Conservation (phyloP, 2,329 filamentous ascomycete genomes). For the Xylariaceae sp. region DNA sequence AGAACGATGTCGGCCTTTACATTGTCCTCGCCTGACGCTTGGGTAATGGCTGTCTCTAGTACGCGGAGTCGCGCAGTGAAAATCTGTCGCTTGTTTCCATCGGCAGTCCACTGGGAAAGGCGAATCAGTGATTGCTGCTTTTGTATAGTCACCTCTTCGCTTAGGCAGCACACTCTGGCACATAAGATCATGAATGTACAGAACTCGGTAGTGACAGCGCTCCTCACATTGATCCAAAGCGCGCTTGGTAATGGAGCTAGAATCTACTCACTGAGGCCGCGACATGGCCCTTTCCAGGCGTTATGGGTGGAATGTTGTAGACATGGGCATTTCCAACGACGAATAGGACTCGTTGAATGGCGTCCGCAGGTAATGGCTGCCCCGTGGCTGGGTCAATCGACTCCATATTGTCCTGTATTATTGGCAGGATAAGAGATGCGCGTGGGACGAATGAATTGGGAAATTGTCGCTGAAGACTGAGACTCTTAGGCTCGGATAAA, state of each 20-base stretch:
- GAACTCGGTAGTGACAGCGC: too few relatives aligned
- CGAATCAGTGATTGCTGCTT: constrained; percentile 15
- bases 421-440: not conserved
- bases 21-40: constrained; percentile 53
- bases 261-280: constrained; percentile 57
- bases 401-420: constrained; percentile 54
- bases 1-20: constrained; percentile 79
- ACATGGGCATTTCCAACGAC: constrained; percentile 76
- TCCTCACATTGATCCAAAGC: too few relatives aligned
- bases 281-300: constrained; percentile 78
- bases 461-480: constrained; percentile 11
- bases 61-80: constrained; percentile 84
- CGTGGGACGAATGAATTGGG: not conserved
- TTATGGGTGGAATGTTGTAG: constrained; percentile 84
- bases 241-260: constrained; percentile 3
- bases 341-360: constrained; percentile 86
- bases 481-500: not conserved
- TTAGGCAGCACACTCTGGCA: not conserved
- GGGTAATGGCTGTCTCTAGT: constrained; percentile 71
- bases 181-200: not conserved
- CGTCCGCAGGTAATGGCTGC: constrained; percentile 69
- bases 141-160: not conserved
- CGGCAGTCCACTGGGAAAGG: constrained; percentile 67
- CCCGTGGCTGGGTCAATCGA: constrained; percentile 75
- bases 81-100: constrained; percentile 73